Evolutionary conservation across 2,329 filamentous ascomycete genomes (phyloP).

Genomic region (Colletotrichum musae): DNA sequence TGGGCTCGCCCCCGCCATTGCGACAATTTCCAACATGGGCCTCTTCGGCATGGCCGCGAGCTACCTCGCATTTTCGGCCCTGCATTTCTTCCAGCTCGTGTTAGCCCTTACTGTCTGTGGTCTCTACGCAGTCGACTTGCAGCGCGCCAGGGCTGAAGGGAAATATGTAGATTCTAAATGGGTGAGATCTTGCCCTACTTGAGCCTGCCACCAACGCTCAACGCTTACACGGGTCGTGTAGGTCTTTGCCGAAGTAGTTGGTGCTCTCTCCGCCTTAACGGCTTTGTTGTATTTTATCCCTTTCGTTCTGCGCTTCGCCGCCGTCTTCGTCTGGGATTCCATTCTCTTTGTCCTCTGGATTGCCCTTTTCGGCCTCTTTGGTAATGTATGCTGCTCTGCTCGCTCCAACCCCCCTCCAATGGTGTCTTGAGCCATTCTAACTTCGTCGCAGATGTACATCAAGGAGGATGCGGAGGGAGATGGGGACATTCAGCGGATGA

Average conservation of each 20-base stretch:
- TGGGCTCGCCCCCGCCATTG: not conserved
- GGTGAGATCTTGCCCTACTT: slow-evolving; percentile 62
- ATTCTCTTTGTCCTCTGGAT: slow-evolving; percentile 85
- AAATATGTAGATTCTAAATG: slow-evolving; percentile 76
- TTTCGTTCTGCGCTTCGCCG: slow-evolving; percentile 67
- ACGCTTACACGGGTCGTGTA: slow-evolving; percentile 45
- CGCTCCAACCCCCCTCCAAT: not conserved
- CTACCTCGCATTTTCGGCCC: slow-evolving; percentile 69
- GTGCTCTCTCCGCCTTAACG: slow-evolving; percentile 75
- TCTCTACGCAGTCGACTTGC: slow-evolving; percentile 81
- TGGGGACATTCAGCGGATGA: slow-evolving; percentile 80
- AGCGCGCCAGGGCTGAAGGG: slow-evolving; percentile 63
- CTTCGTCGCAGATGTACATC: slow-evolving; percentile 74
- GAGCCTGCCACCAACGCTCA: too few relatives aligned
- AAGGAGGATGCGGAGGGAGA: slow-evolving; percentile 76
- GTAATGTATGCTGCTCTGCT: slow-evolving; percentile 61
- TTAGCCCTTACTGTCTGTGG: slow-evolving; percentile 83
- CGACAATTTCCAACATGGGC: slow-evolving; percentile 55
- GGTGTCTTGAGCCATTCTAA: not conserved
- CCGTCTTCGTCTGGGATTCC: slow-evolving; percentile 77
- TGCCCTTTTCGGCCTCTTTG: slow-evolving; percentile 87
- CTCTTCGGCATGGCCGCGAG: slow-evolving; percentile 59
- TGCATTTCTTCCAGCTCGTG: slow-evolving; percentile 84
- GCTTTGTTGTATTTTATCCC: slow-evolving; percentile 77
- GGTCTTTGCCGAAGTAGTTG: slow-evolving; percentile 82